Evolutionary conservation across 2,329 filamentous ascomycete species (phyloP), one percentile per base, ranked within the genome.

Genomic region (Colletotrichum siamense): DNA sequence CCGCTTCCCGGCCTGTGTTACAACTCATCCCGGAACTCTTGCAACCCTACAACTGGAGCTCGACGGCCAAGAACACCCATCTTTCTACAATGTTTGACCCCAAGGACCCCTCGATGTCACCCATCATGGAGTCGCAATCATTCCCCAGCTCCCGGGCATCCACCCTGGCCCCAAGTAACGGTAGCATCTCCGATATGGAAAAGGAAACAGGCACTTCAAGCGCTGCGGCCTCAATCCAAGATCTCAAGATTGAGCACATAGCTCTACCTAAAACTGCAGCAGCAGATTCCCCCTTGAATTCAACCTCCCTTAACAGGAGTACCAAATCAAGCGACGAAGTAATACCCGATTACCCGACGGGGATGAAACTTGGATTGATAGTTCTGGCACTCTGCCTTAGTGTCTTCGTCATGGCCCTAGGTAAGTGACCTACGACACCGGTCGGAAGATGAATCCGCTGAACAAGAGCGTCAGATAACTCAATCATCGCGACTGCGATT

Each of bases 401-500:
- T 16, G 85, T 87, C 13, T 86, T 87, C 73, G 80, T 87, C 55
- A 85, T 87, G 82, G 85, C 85, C 3, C 81, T 87, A 6, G 85
- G 85, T 82, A 77, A 16, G 44, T 8, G 4, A 22, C 1, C 36
- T 28, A 15, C n/a, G 63, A 28, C 13, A 6, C 9, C 1, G 12
- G 44, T 24, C n/a, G 2, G 2, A 16, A 26, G 22, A 12, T 13
- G 16, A 65, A 15, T 16, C 6, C 67, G 10, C 36, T 67, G 10
- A 68, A 28, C n/a, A 28, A 22, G 26, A 4, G 1, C 6, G n/a
- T 3, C 62, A 84, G 83, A 85, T 73, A 84, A 84, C 71, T 83
- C 83, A 22, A 87, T 88, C 73, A 86, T 88, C 65, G 85, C 86
- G 10, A 87, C 86, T 2, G 86, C 86, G 4, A 87, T 88, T 70